Evolutionary conservation across 192 early-diverging fungal species (phyloP), one percentile per base, ranked within the genome.

Genomic region (Backusella liffmaniae): DNA sequence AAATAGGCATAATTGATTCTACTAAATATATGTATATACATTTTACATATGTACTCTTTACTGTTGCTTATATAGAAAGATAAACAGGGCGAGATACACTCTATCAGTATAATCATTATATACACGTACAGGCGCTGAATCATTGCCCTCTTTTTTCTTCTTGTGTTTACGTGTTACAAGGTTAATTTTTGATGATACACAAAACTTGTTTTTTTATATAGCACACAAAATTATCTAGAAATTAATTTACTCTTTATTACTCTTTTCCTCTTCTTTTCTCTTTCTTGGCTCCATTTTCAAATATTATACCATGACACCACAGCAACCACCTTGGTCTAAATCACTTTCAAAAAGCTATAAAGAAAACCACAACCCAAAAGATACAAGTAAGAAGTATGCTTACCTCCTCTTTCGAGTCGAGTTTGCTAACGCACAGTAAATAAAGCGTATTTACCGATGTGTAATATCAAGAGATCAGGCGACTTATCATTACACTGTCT

Each of bases 401-500:
- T 12, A 15, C n/a, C 42, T 6, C 15, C 9, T 29, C 3, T 62
- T 21, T 73, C 12, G 16, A 16, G 10, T 34, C 42, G 44, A 72
- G 44, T 36, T 23, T 42, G 35, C 49, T 67, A 29, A 72, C 42
- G 3, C 10, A 32, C 9, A 44, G 44, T 51, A 44, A 21, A 56
- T 21, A 34, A 46, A 82, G 81, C 76, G 3, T 79, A 75, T 68
- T 62, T 82, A 15, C 66, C 76, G 26, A 82, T 82, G 81, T 72
- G 77, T 56, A 79, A 79, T 73, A 76, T 82, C 10, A 71, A 73
- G 7, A 76, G 87, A 30, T 83, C 84, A 21, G 87, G 87, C 13
- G 84, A 84, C 1, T 81, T 82, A 59, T 85, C 87, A 26, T 76
- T 91, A 73, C 88, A 89, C 67, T 87, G 87, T 12, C 75, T 93